Conservation (phyloP, 306 rosid genomes). For the Pyrus bretschneideri region DNA sequence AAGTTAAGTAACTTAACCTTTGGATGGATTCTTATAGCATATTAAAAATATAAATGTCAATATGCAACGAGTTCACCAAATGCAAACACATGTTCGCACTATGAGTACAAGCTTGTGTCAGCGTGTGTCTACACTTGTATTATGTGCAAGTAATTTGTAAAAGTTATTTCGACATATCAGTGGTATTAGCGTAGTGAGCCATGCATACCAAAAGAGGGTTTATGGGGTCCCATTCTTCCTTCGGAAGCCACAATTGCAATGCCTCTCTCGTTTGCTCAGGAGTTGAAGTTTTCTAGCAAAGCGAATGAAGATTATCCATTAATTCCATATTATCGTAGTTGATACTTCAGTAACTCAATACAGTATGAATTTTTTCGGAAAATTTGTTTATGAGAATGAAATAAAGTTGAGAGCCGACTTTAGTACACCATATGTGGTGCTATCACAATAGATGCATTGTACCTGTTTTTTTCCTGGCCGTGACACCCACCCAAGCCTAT, state of each 20-base stretch:
- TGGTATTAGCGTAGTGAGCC: neutral
- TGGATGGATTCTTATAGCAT: neutral
- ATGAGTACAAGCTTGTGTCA: neutral
- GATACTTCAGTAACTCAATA: neutral
- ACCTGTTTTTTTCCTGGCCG: slow-evolving; percentile 73
- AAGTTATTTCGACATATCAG: neutral
- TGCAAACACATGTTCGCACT: neutral
- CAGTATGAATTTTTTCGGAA: neutral
- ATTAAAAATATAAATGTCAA: neutral
- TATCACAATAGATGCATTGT: slow-evolving; percentile 4
- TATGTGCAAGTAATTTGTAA: neutral
- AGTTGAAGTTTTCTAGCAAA: slow-evolving; percentile 60
- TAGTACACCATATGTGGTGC: slow-evolving; percentile 5
- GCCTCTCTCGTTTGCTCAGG: slow-evolving; percentile 88
- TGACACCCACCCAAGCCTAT: slow-evolving; percentile 89
- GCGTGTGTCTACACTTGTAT: neutral
- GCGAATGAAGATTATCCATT: slow-evolving; percentile 15
- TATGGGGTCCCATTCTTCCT: slow-evolving; percentile 90
- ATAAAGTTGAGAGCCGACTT: neutral
- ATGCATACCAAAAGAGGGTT: slow-evolving; percentile 83
- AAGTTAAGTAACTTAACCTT: neutral
- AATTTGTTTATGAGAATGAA: neutral
- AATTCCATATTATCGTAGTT: neutral
- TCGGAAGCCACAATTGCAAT: slow-evolving; percentile 80
- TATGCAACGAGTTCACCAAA: neutral